Conservation (phyloP, 345 rosid genomes). For the Acer yangbiense region DNA sequence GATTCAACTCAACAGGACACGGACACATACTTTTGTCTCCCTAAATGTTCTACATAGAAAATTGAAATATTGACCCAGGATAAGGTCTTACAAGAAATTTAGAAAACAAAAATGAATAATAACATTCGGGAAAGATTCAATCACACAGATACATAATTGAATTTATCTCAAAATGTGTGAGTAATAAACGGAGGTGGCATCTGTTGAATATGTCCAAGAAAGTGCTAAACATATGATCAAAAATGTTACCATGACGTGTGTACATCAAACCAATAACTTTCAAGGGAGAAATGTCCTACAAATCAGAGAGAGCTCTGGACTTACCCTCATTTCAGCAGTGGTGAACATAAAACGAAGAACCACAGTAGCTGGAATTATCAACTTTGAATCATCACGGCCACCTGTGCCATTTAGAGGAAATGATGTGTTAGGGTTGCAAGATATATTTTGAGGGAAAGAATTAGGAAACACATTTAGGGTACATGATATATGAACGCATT, state of each 20-base stretch:
- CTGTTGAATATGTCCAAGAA: background rate
- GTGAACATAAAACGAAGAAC: slow-evolving; percentile 82
- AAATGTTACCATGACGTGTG: background rate
- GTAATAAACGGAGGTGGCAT: background rate
- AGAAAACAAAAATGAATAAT: background rate
- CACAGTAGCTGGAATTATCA: slow-evolving; percentile 72
- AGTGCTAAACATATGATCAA: background rate
- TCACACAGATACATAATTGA: background rate
- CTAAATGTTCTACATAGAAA: background rate
- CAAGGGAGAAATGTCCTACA: background rate
- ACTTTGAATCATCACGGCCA: slow-evolving; percentile 92
- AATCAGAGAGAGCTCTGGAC: slow-evolving; percentile 10
- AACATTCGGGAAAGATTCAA: background rate
- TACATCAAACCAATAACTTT: background rate
- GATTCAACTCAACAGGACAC: slow-evolving; percentile 1
- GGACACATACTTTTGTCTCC: background rate
- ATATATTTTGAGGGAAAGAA: background rate
- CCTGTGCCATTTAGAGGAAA: slow-evolving; percentile 47
- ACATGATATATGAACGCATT: background rate
- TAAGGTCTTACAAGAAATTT: background rate
- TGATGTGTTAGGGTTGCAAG: slow-evolving; percentile 2
- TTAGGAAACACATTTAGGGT: background rate
- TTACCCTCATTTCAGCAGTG: slow-evolving; percentile 87
- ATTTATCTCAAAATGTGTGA: background rate
- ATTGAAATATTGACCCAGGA: background rate